Evolutionary conservation across 257 asterid species (phyloP).

Genomic region (Scutellaria baicalensis): DNA sequence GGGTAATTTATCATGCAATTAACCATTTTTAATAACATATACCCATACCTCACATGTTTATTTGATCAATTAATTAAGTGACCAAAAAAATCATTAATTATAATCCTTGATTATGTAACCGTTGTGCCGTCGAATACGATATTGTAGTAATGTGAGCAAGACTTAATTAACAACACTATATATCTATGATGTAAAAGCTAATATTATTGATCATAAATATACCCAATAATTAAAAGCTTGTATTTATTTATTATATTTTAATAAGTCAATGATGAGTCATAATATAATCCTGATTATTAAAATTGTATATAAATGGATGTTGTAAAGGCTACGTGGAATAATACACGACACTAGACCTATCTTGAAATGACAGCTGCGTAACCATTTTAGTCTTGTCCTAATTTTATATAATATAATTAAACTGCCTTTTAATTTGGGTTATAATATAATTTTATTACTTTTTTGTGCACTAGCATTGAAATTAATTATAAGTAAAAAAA

Average conservation of each 20-base stretch:
- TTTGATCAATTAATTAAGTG: too few relatives aligned
- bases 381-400: background rate
- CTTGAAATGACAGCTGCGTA: background rate
- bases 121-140: background rate
- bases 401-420: too few relatives aligned
- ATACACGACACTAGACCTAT: background rate
- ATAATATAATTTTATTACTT: too few relatives aligned
- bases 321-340: slow-evolving; percentile 18
- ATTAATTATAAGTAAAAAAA: too few relatives aligned
- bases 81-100: background rate
- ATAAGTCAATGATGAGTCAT: slow-evolving; percentile 17
- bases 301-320: slow-evolving; percentile 9
- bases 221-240: background rate
- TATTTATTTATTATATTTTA: background rate
- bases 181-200: background rate
- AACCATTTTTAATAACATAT: too few relatives aligned
- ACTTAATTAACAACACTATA: background rate
- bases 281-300: background rate
- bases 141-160: background rate
- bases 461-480: too few relatives aligned
- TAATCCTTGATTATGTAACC: background rate
- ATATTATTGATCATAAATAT: background rate
- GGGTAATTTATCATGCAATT: too few relatives aligned
- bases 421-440: background rate
- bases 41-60: too few relatives aligned